A percentile compares a stretch with the other conserved stretches of the same genome.
phyloP scores from a whole-genome alignment of 2,329 filamentous ascomycete genomes.

The Xylaria arbuscula region DNA sequence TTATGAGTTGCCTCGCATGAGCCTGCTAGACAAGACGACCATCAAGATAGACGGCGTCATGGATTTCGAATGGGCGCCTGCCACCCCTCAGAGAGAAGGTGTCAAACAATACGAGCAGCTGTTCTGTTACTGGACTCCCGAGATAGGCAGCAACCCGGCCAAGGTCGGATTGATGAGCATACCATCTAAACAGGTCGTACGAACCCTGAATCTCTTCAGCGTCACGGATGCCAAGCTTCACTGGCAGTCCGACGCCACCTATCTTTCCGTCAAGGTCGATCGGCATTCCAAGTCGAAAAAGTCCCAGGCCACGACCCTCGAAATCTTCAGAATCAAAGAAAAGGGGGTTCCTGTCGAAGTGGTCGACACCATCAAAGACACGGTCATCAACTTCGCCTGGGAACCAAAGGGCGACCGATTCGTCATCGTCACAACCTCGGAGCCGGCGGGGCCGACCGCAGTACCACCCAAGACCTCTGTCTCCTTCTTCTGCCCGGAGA shows the following conservation, averaged over 20 bases:
- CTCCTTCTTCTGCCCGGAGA: slow-evolving; percentile 96
- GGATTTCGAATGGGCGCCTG: slow-evolving; percentile 98
- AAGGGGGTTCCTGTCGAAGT: slow-evolving; percentile 99
- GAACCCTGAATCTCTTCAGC: slow-evolving; percentile 96
- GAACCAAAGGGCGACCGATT: slow-evolving; percentile 98
- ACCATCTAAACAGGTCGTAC: slow-evolving; percentile 91
- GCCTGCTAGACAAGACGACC: slow-evolving; percentile 86
- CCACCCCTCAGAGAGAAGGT: slow-evolving; percentile 82
- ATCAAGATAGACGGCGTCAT: slow-evolving; percentile 97
- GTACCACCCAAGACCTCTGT: slow-evolving; percentile 94
- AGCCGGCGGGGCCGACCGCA: slow-evolving; percentile 79
- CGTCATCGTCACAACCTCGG: slow-evolving; percentile 93
- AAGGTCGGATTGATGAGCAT: slow-evolving; percentile 97
- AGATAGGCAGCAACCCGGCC: slow-evolving; percentile 96
- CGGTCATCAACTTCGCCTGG: slow-evolving; percentile 99
- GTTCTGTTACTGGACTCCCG: slow-evolving; percentile 98
- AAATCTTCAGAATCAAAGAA: slow-evolving; percentile 97
- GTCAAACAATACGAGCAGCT: slow-evolving; percentile 95
- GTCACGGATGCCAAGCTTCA: slow-evolving; percentile 97
- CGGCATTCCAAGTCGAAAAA: slow-evolving; percentile 99
- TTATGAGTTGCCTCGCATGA: slow-evolving; percentile 91
- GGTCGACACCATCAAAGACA: slow-evolving; percentile 97
- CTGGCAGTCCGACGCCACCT: slow-evolving; percentile 95
- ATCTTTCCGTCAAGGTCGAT: slow-evolving; percentile 98
- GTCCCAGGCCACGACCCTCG: slow-evolving; percentile 93